Percentiles rank a stretch among this genome's conserved stretches.
Conservation (phyloP, 73 alveolate species). For the Chromera velia region DNA sequence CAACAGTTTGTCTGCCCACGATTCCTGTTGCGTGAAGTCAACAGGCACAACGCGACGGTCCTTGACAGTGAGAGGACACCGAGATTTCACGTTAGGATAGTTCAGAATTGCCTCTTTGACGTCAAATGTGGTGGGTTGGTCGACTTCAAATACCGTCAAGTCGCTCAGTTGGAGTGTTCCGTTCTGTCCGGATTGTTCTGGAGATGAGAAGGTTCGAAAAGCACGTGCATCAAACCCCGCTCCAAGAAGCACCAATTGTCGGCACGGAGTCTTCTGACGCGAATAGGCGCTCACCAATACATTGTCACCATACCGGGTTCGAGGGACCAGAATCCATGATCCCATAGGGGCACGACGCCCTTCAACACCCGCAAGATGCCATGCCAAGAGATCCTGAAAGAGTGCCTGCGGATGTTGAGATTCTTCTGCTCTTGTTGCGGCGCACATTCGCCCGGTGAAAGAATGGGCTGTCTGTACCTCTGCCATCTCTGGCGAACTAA, state of each 20-base stretch:
- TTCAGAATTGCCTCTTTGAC: neutral
- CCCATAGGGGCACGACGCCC: neutral
- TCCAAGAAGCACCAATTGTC: neutral
- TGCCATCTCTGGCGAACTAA: too few species aligned
- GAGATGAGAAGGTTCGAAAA: too few species aligned
- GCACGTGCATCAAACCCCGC: conserved; percentile 1
- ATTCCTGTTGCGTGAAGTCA: neutral
- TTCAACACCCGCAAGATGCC: neutral
- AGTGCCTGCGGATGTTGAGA: neutral
- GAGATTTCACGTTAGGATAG: neutral
- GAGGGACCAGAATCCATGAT: neutral
- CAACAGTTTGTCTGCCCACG: too few species aligned
- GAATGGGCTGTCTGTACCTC: neutral
- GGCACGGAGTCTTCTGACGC: neutral
- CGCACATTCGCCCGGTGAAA: neutral
- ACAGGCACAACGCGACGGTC: neutral
- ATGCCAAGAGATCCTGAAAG: neutral
- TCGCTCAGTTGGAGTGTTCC: neutral
- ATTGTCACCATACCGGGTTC: too few species aligned
- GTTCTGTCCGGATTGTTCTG: neutral
- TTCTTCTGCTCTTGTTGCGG: neutral
- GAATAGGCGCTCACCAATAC: too few species aligned
- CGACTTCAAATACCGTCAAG: neutral
- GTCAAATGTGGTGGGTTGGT: neutral
- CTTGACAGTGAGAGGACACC: too few species aligned